Conservation (phyloP, 345 rosid species). For the Mangifera indica region DNA sequence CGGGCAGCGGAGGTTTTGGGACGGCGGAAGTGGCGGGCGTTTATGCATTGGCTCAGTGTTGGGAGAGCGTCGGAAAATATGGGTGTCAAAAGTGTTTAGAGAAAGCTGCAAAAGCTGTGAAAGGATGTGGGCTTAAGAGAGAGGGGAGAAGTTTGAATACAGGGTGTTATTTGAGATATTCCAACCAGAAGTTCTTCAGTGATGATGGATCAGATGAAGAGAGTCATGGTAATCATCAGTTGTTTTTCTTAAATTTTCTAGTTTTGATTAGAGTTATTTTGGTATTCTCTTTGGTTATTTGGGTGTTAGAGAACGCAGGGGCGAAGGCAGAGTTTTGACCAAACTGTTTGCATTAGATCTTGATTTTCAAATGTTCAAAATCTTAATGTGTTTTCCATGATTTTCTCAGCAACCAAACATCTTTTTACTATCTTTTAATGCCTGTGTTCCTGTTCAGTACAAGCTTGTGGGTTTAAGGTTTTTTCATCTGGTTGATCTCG, state of each 20-base stretch:
- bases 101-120: slow-evolving; percentile 33
- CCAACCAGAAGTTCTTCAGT: slow-evolving; percentile 34
- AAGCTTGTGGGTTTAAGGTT: neutral
- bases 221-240: slow-evolving; percentile 26
- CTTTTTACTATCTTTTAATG: too few relatives aligned
- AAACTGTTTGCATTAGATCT: neutral
- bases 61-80: slow-evolving; percentile 36
- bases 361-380: neutral
- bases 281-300: neutral
- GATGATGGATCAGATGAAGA: slow-evolving; percentile 12
- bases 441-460: neutral
- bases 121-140: slow-evolving; percentile 31
- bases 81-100: slow-evolving; percentile 48
- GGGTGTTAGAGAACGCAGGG: neutral
- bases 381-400: neutral
- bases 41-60: slow-evolving; percentile 54
- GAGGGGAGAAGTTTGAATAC: slow-evolving; percentile 54
- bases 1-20: slow-evolving; percentile 35
- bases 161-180: slow-evolving; percentile 49
- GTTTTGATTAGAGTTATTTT: neutral
- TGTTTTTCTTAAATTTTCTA: neutral
- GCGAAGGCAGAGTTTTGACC: neutral
- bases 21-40: slow-evolving; percentile 24
- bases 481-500: neutral
- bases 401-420: neutral